A percentile compares a stretch with the other conserved stretches of the same genome.
Conservation (phyloP, 495 filamentous ascomycete species). For the Tuber magnatum region DNA sequence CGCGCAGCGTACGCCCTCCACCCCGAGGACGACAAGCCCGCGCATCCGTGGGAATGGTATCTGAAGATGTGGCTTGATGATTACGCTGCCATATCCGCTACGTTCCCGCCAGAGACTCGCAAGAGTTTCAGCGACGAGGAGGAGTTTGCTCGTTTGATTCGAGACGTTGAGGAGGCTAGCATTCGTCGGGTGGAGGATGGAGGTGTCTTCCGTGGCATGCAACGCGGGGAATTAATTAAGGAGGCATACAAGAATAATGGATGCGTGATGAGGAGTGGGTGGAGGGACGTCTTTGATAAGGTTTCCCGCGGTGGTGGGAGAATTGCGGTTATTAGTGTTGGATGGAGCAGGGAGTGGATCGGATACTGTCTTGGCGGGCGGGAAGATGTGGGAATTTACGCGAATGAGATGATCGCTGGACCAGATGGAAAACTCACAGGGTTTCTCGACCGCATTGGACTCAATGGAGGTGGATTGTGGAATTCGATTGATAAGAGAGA, state of each 20-base stretch:
- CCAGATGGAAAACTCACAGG: constrained; percentile 16
- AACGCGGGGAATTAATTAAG: background rate
- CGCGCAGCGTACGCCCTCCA: constrained; percentile 21
- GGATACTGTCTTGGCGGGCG: constrained; percentile 12
- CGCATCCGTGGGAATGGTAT: constrained; percentile 24
- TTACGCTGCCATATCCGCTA: constrained; percentile 10
- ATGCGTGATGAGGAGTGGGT: constrained; percentile 17
- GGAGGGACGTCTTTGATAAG: constrained; percentile 17
- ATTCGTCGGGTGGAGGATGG: constrained; percentile 28
- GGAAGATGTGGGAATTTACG: constrained; percentile 18
- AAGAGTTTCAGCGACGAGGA: constrained; percentile 23
- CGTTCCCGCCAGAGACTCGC: constrained; percentile 14
- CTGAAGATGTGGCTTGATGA: constrained; percentile 16
- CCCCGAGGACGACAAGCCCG: background rate
- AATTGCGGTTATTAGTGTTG: constrained; percentile 32
- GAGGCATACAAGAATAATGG: constrained; percentile 8
- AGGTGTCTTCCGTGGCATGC: constrained; percentile 30
- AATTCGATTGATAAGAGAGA: constrained; percentile 30
- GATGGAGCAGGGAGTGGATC: constrained; percentile 38
- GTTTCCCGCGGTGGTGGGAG: constrained; percentile 11
- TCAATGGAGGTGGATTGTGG: constrained; percentile 25
- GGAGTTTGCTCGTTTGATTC: constrained; percentile 20
- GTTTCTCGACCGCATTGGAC: constrained; percentile 19
- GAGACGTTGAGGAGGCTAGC: constrained; percentile 28
- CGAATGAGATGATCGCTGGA: constrained; percentile 24